Evolutionary conservation across 2,329 filamentous ascomycete species (phyloP), one percentile per base, ranked within the genome.

Genomic region (Clarireedia paspali): DNA sequence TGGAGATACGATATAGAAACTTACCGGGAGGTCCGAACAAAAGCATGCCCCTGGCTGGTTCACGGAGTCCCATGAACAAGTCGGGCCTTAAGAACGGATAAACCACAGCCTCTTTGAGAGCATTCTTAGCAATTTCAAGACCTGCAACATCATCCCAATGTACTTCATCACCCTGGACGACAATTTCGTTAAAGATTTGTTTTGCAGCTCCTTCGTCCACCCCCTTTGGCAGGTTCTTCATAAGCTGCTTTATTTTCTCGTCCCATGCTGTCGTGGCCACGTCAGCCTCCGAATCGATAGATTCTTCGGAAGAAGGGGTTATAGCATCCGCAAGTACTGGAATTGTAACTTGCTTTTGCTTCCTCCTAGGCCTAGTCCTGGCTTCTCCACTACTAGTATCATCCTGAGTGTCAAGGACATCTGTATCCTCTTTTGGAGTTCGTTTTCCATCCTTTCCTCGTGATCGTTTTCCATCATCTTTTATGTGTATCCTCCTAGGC

Each of bases 81-180:
- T 99, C 94, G 1, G 94, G 94, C 1, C 94, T 87, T 10, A 99
- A 75, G 69, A 99, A 97, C 0, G 94, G 94, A 66, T 99, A 99
- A 2, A 99, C 92, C 1, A 99, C 94, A 0, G 91, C 91, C 72
- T 99, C 94, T 67, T 95, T 92, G 50, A 99, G 74, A 0, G 94
- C 91, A 55, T 84, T 89, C 69, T 99, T 99, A 36, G 94, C 94
- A 53, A 88, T 80, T 50, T 96, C 89, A 4, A 99, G 75, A 0
- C 94, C 94, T 0, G 94, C 91, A 56, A 99, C 88, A 68, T 99
- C 94, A 48, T 83, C 81, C 94, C 94, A 99, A 65, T 88, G 89
- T 2, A 99, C 94, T 67, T 95, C 88, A 64, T 99, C 94, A 6
- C 94, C 94, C 60, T 92, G 84, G 14, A 97, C 86, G 2, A 99